Base-by-base conservation (phyloP, 331 rosid species). In the Arachis monticola region DNA sequence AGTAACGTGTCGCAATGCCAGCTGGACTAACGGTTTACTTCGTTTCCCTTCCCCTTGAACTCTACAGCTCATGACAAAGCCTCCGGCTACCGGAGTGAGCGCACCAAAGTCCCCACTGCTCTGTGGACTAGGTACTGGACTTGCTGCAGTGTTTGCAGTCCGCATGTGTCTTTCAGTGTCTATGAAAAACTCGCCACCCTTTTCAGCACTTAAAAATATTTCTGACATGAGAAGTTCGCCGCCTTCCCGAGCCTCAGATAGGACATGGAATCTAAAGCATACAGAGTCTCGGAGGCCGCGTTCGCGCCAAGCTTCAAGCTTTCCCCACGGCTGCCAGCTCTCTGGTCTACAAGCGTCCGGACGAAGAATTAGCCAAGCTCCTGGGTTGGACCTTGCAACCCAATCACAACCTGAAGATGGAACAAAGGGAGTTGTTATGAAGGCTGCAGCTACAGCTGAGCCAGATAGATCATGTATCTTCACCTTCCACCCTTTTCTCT, bases 301-400 rank as follows among this genome's bases (percentile, higher is more conserved):
- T 73, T 93, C 97, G 0, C 98, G 95, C 98, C 98, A 93, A 1
- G 96, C 98, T 85, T 93, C 97, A 1, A 93, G 96, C 83, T 90
- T 91, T 82, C 96, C 98, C 98, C 97, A 90, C 6, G 98, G 98
- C 72, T 87, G 93, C 98, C 98, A 92, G 79, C 92, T 93, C 71
- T 90, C 93, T 0, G 95, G 86, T 75, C 85, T 69, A 73, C 89
- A 78, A 48, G 78, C 83, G 72, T 87, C 95, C 0, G 95, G 96
- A 38, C 93, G 91, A 65, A 87, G 93, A 71, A 90, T 87, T 88
- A 93, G 77, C 98, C 98, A 90, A 78, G 95, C 89, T 72, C 97
- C 98, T 41, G 95, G 98, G 79, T 90, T 90, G 48, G 95, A 88
- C 81, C 84, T 85, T 13, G 95, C 91, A 70, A 93, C 98, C 96